A percentile compares a stretch with the other conserved stretches of the same genome.
These are phyloP conservation scores for Pseudogymnoascus sp. DNA, from an alignment of 2,329 filamentous ascomycete genomes.

Conservation along the genomic window DNA sequence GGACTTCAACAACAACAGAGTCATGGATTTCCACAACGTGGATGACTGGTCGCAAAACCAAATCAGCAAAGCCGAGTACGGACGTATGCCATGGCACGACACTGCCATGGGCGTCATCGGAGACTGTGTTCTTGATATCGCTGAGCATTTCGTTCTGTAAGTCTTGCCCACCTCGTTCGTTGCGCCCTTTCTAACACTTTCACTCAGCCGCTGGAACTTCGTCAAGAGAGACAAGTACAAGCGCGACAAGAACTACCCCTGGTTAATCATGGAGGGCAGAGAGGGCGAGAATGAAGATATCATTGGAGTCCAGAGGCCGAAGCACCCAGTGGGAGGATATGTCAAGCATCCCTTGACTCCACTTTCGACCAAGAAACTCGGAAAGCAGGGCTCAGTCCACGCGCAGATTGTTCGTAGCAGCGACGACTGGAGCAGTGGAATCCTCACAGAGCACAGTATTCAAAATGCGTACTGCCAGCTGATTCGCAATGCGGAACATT, in stretches of 20 bases:
- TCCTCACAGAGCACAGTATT: conserved; percentile 75
- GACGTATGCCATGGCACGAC: conserved; percentile 98
- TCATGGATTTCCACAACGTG: conserved; percentile 92
- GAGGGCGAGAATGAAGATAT: conserved; percentile 75
- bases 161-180: neutral
- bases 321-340: conserved; percentile 83
- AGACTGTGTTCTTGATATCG: conserved; percentile 85
- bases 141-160: conserved; percentile 78
- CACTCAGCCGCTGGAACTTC: conserved; percentile 71
- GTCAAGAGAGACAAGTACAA: conserved; percentile 98
- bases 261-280: conserved; percentile 71
- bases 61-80: conserved; percentile 80
- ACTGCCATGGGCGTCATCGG: conserved; percentile 88
- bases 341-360: conserved; percentile 69
- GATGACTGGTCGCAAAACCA: conserved; percentile 90
- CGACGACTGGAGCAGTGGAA: conserved; percentile 88
- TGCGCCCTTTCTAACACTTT: neutral
- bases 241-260: conserved; percentile 73
- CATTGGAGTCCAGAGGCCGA: conserved; percentile 78
- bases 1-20: conserved; percentile 95
- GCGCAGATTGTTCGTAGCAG: conserved; percentile 87
- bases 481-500: conserved; percentile 82
- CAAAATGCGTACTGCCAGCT: conserved; percentile 80
- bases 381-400: conserved; percentile 62
- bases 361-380: conserved; percentile 54